Evolutionary conservation across 2,329 filamentous ascomycete genomes (phyloP), one percentile per base, ranked within the genome.

Genomic region (Davidsoniella virescens): DNA sequence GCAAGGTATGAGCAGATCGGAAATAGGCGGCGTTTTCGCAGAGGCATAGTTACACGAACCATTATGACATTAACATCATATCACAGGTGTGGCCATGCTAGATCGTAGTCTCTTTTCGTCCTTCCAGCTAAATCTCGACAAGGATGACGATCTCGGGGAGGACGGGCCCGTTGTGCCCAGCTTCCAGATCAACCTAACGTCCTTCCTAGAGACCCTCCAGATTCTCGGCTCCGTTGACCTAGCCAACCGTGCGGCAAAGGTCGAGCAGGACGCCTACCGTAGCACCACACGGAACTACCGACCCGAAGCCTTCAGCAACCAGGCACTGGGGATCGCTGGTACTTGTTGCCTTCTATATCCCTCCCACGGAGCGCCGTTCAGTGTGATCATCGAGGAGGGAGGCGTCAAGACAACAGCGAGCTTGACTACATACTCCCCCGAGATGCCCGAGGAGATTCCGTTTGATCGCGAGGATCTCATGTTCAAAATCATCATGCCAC

Each of bases 401-500:
- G 84, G 84, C 3, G 82, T 95, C 44, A 88, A 82, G 51, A 95
- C 88, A 0, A 93, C 84, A 7, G 94, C 88, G 64, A 83, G 92
- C 54, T 70, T 98, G 47, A 85, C 82, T 6, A 96, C 92, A 0
- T 98, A 95, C 65, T 75, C 87, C 46, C 76, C 84, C 14, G 81
- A 87, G 56, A 66, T 68, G 40, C 73, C 77, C 14, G 82, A 88
- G 47, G 82, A 88, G 47, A 96, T 98, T 43, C 92, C 90, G 0
- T 87, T 98, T 57, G 80, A 90, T 59, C 78, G 87, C 29, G 76
- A 87, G 47, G 76, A 80, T 48, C 71, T 96, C 7, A 72, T 78
- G 7, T 84, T 95, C 68, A 98, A 96, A 63, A 87, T 94, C 53
- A 96, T 98, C 61, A 94, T 95, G 84, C 84, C 82, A 57, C 77